phyloP scores from a whole-genome alignment of 208 protist genomes.

The Leishmania gerbilli region DNA sequence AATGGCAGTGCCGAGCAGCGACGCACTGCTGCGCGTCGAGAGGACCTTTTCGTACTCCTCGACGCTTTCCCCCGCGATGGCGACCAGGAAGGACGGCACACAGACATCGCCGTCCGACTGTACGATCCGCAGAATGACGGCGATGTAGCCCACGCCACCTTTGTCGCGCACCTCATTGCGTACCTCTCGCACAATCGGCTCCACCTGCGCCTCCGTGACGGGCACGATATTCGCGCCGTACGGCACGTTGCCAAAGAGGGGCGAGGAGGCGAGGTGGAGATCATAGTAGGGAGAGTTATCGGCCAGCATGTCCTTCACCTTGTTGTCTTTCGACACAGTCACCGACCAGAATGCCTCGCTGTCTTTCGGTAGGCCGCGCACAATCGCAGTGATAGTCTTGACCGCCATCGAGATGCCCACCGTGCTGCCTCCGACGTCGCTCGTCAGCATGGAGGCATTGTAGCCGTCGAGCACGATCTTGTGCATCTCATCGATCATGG shows the following conservation, averaged over 20 bases:
- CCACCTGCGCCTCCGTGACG: conserved; percentile 30
- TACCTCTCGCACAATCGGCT: conserved; percentile 37
- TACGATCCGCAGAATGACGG: conserved; percentile 35
- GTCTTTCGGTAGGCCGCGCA: conserved; percentile 20
- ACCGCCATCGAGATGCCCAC: conserved; percentile 43
- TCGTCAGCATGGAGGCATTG: conserved; percentile 51
- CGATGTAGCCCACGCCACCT: conserved; percentile 32
- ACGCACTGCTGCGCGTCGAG: conserved; percentile 23
- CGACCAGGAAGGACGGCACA: conserved; percentile 45
- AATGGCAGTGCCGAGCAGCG: conserved; percentile 49
- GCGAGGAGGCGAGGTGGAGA: conserved; percentile 50
- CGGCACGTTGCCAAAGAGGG: conserved; percentile 55
- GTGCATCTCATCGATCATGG: conserved; percentile 34
- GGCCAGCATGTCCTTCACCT: conserved; percentile 54
- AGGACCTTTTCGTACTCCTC: conserved; percentile 34
- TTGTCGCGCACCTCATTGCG: conserved; percentile 31
- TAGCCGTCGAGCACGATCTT: conserved; percentile 37
- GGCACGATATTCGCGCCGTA: conserved; percentile 33
- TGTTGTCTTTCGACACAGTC: conserved; percentile 38
- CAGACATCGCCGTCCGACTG: conserved; percentile 53
- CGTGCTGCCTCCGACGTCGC: conserved; percentile 35
- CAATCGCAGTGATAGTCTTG: conserved; percentile 24
- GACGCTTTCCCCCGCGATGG: conserved; percentile 33
- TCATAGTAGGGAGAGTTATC: conserved; percentile 40
- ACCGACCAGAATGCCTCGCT: conserved; percentile 55